Base-by-base conservation (phyloP, 1,284 basidiomycete species). In the Apiotrichum akiyoshidainum region DNA sequence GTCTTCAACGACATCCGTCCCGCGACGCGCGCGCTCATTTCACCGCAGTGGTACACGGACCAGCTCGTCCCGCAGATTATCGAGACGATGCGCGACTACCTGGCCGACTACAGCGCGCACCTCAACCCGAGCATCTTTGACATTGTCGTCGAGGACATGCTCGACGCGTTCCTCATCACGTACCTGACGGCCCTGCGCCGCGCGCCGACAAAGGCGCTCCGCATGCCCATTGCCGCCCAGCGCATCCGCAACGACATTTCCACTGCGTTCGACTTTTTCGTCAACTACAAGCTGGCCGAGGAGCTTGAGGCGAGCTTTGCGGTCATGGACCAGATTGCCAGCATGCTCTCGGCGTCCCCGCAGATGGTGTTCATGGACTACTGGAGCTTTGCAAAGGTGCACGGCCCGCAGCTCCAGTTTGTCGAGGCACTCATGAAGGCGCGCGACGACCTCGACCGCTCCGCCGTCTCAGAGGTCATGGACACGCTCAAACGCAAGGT, bases 41-140 rank as follows among this genome's bases (percentile, higher is more conserved):
- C 78, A 1, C 82, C 84, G 1, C 70, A 83, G 1, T 99, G 93
- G 93, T 96, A 96, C 76, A 67, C 68, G 22, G 80, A 82, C 35
- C 51, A 56, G 11, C 63, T 77, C 44, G 69, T 75, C 57, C 86
- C 89, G 40, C 92, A 92, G 5, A 89, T 99, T 59, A 83, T 96
- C 64, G 92, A 94, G 79, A 99, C 96, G 47, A 90, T 99, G 82
- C 86, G 88, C 54, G 96, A 99, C 74, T 99, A 99, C 79, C 90
- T 92, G 83, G 78, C 83, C 22, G 95, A 99, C 78, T 97, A 92
- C 74, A 89, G 93, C 73, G 83, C 85, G 49, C 95, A 89, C 69
- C 86, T 99, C 56, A 96, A 96, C 74, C 84, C 90, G 6, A 88
- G 91, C 8, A 83, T 99, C 53, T 88, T 97, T 67, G 94, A 98